These are phyloP conservation scores for Globisporangium abappressorium DNA, from an alignment of 352 stramenopile species.

Conservation along the genomic window DNA sequence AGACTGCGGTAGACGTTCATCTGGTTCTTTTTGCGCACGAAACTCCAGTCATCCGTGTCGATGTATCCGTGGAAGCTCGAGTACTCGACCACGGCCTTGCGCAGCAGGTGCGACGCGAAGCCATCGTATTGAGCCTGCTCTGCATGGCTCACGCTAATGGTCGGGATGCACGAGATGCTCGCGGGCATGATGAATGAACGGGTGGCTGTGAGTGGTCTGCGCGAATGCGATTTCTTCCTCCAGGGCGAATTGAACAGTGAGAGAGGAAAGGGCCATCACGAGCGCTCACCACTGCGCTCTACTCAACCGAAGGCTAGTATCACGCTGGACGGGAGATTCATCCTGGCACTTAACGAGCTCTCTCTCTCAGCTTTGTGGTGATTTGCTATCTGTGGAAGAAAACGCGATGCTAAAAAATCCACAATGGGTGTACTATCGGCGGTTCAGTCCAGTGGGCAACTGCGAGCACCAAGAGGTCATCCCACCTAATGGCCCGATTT, in stretches of 20 bases:
- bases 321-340: background rate
- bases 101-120: constrained; percentile 3
- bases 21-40: constrained; percentile 13
- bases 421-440: background rate
- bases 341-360: background rate
- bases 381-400: background rate
- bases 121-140: constrained; percentile 15
- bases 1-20: constrained; percentile 14
- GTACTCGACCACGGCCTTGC: constrained; percentile 15
- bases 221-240: background rate
- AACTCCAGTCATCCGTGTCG: constrained; percentile 13
- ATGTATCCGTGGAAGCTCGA: constrained; percentile 16
- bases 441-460: constrained; percentile 9
- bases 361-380: background rate
- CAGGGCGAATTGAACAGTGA: constrained; percentile 5
- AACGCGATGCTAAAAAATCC: background rate
- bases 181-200: background rate
- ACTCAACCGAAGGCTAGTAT: background rate
- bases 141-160: constrained; percentile 4
- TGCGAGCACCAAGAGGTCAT: background rate
- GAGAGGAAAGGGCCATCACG: background rate
- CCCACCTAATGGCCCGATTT: background rate
- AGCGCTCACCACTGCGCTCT: background rate
- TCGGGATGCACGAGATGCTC: constrained; percentile 11
- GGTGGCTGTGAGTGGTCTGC: background rate